Base-by-base conservation (phyloP, 2,329 filamentous ascomycete species). In the Incumbomyces delicatus region DNA sequence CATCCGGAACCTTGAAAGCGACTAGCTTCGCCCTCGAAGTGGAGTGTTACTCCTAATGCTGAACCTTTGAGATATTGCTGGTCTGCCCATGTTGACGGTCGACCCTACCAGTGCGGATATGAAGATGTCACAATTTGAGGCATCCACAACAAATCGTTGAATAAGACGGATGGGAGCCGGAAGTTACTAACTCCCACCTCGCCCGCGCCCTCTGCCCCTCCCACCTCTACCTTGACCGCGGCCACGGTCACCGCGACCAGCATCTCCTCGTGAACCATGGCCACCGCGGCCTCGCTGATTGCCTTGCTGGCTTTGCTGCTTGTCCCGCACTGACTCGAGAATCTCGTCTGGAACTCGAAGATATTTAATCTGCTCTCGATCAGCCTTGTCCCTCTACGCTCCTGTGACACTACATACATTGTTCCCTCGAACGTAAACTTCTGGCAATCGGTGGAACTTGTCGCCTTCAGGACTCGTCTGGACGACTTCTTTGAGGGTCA, bases 341-440 rank as follows among this genome's bases (percentile, higher is more conserved):
- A 98, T 94, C 66, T 96, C 90, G 68, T 98, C 90, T 44, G 90
- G 88, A 2, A 98, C 87, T 59, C 90, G 82, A 29, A 98, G 78
- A 70, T 95, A 98, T 74, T 98, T 98, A 72, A 98, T 98, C 92
- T 95, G 61, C 46, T 18, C 10, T 32, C 20, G 32, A n/a, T 11
- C 44, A 18, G 16, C 4, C 46, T 16, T 11, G 5, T 17, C 14
- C 31, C 17, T n/a, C 16, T 31, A 22, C 10, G 14, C 7, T 2
- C 10, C 10, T 2, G 18, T 3, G 6, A 7, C 33, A 37, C 22
- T 16, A 38, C 84, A 51, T 69, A 95, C 90, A 63, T 96, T 98
- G 69, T 96, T 98, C 51, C 92, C 92, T 63, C 94, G 85, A 43
- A 98, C 86, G 62, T 98, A 98, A 49, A 90, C 88, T 66, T 98